phyloP scores from a whole-genome alignment of 2,329 filamentous ascomycete species.

The Seiridium unicorne region DNA sequence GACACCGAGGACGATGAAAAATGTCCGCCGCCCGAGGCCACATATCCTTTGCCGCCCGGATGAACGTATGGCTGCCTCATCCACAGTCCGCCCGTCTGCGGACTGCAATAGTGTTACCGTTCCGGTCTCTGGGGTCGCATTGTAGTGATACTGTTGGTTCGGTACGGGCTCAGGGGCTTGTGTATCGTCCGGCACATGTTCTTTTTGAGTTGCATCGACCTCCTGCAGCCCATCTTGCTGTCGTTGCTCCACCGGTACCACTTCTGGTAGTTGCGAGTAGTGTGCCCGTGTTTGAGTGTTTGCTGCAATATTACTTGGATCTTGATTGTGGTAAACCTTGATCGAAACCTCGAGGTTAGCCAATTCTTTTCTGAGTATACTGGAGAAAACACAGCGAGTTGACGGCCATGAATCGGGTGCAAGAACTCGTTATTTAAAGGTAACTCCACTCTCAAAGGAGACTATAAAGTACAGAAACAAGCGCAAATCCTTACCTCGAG shows the following conservation, averaged over 20 bases:
- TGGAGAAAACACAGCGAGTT: too few relatives aligned
- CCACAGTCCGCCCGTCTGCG: not conserved
- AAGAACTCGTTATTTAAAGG: too few relatives aligned
- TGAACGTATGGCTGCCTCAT: not conserved
- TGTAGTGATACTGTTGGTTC: not conserved
- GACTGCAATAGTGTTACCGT: not conserved
- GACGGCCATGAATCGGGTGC: too few relatives aligned
- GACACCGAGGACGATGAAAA: constrained; percentile 13
- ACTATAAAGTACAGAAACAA: too few relatives aligned
- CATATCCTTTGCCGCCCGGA: constrained; percentile 10
- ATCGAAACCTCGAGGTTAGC: too few relatives aligned
- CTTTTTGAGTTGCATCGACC: not conserved
- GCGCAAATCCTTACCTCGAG: not conserved
- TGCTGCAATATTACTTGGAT: not conserved
- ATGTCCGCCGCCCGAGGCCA: constrained; percentile 14
- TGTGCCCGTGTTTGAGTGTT: not conserved
- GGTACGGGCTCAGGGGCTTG: too few relatives aligned
- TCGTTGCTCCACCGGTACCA: not conserved
- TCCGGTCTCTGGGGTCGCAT: not conserved
- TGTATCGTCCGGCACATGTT: too few relatives aligned
- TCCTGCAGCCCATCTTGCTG: not conserved
- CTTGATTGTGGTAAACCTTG: not conserved
- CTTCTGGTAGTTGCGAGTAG: not conserved
- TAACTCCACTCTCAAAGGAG: too few relatives aligned
- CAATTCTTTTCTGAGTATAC: too few relatives aligned